A percentile compares a stretch with the other conserved stretches of the same genome.
Evolutionary conservation across 495 filamentous ascomycete genomes (phyloP).

Genomic region (Talaromyces proteolyticus): DNA sequence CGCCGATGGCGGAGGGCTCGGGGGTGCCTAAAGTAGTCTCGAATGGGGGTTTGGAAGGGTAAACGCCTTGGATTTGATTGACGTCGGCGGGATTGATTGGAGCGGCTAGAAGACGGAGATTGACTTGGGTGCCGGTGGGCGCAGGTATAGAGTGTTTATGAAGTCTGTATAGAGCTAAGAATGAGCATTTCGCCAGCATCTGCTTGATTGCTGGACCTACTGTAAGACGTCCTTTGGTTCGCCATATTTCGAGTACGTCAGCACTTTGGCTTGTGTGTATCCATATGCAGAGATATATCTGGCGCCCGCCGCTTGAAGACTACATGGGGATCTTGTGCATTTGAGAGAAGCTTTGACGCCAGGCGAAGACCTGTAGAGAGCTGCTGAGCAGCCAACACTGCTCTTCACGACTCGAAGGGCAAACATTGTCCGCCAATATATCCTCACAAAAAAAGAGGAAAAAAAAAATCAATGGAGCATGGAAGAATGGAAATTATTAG

Average conservation of each 20-base stretch:
- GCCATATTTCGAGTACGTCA: constrained; percentile 80
- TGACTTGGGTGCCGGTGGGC: constrained; percentile 53
- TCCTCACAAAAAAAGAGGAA: background rate
- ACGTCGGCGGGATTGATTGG: constrained; percentile 97
- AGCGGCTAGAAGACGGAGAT: constrained; percentile 72
- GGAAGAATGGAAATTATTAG: no score
- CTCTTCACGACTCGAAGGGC: background rate
- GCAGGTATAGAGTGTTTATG: constrained; percentile 81
- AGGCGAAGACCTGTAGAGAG: background rate
- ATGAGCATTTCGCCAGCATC: background rate
- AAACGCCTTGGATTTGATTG: constrained; percentile 95
- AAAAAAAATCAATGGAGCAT: background rate
- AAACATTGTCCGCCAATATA: background rate
- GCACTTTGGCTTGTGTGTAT: constrained; percentile 92
- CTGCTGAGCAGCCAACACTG: background rate
- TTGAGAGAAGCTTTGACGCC: constrained; percentile 1
- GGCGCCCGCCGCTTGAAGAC: constrained; percentile 9
- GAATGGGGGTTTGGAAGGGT: constrained; percentile 77
- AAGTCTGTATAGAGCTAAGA: constrained; percentile 36
- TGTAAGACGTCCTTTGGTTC: constrained; percentile 55
- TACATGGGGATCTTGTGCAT: background rate
- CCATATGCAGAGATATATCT: constrained; percentile 72
- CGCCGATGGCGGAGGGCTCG: constrained; percentile 66
- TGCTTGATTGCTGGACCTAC: background rate
- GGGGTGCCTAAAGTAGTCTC: constrained; percentile 65